Percentiles rank a stretch among this genome's conserved stretches.
These are phyloP conservation scores for Hygrophila difformis DNA, from an alignment of 257 asterid species.

Conservation along the genomic window DNA sequence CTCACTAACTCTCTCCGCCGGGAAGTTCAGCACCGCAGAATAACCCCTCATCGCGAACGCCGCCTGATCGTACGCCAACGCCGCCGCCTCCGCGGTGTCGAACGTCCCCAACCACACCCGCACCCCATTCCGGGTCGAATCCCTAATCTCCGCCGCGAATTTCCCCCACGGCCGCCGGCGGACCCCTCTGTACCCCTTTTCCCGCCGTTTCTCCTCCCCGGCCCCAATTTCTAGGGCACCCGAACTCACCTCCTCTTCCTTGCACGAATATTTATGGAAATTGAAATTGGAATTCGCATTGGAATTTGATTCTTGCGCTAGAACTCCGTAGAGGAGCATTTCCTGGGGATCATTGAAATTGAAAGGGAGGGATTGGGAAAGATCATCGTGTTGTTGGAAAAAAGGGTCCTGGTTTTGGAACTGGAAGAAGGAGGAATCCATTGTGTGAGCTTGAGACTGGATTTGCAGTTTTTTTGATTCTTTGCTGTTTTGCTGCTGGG, in stretches of 20 bases:
- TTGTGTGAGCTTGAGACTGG: background rate
- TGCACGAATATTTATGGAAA: conserved; percentile 12
- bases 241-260: conserved; percentile 55
- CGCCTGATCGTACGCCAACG: conserved; percentile 85
- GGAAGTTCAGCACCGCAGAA: conserved; percentile 67
- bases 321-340: conserved; percentile 45
- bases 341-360: conserved; percentile 59
- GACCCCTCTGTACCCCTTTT: conserved; percentile 53
- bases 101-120: conserved; percentile 88
- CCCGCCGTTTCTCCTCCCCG: conserved; percentile 10
- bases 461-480: background rate
- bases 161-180: conserved; percentile 87
- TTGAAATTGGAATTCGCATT: conserved; percentile 18
- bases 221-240: background rate
- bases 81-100: conserved; percentile 80
- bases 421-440: conserved; percentile 23
- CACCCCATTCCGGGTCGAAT: conserved; percentile 69
- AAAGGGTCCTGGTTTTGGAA: conserved; percentile 9
- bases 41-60: conserved; percentile 66
- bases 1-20: conserved; percentile 52
- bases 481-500: too few species aligned
- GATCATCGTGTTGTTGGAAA: conserved; percentile 19
- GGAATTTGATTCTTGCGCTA: conserved; percentile 26
- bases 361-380: conserved; percentile 59
- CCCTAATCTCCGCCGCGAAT: conserved; percentile 82